Base-by-base conservation (phyloP, 345 rosid species). In the Eucalyptus grandis region DNA sequence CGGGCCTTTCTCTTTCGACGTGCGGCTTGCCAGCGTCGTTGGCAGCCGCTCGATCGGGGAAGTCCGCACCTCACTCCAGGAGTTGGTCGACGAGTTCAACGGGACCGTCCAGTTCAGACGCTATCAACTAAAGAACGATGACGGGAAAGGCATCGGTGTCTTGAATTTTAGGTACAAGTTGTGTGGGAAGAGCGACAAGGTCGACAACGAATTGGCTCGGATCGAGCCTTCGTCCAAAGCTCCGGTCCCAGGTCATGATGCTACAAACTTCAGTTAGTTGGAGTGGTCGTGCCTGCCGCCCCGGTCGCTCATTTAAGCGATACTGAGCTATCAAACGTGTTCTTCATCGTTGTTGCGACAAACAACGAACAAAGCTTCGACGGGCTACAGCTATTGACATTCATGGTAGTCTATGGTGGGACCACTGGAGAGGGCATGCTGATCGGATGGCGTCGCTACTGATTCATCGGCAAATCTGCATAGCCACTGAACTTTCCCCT, bases 111-210 rank as follows among this genome's bases (percentile, higher is more conserved):
- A 49, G 50, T 49, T 49, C 1, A 49, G 50, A 49, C 15, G 14
- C 15, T 49, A 93, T 58, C 92, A 93, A 89, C 91, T 94, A 14
- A 91, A 92, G 26, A 86, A 40, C 49, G 24, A 93, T 40, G 93
- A 94, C 3, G 90, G 90, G 11, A 91, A 87, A 91, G 77, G 92
- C 47, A 94, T 89, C 6, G 96, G 96, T 53, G 91, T 91, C 26
- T 88, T 94, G 83, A 90, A 90, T 85, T 92, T 94, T 53, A 93
- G 91, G 34, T 93, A 90, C 14, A 49, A 49, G 50, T 12, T 49
- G 14, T 12, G 14, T 49, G 15, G 50, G 50, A 49, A 49, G 50
- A 49, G 50, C 0, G 14, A 49, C 30, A 11, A 31, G 34, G 43
- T 8, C 43, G 44, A 40, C 81, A 24, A 37, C 11, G 7, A 72